Evolutionary conservation across 2,329 filamentous ascomycete genomes (phyloP).

Genomic region (Aspergillus sp.): DNA sequence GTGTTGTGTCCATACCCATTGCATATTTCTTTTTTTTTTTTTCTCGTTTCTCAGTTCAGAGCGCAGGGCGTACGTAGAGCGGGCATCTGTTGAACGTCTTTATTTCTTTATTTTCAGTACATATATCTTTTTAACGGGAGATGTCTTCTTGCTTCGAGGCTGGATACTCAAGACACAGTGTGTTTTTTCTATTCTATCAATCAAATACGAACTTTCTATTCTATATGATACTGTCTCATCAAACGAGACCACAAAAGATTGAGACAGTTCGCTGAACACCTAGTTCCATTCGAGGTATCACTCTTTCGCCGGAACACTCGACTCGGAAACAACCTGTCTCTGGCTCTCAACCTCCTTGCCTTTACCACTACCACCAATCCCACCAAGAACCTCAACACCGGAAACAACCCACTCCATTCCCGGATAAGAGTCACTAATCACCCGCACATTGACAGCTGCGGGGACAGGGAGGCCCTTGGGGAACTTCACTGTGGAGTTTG

Average conservation of each 20-base stretch:
- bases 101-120: neutral
- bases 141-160: too few relatives aligned
- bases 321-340: slow-evolving; percentile 17
- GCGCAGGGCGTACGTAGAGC: neutral
- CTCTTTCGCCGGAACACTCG: neutral
- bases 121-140: neutral
- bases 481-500: slow-evolving; percentile 35
- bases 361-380: neutral
- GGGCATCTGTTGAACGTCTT: neutral
- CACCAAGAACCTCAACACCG: slow-evolving; percentile 48
- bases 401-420: slow-evolving; percentile 65
- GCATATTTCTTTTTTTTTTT: neutral
- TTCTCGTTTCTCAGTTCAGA: neutral
- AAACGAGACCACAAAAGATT: too few relatives aligned
- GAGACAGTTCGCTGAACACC: too few relatives aligned
- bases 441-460: slow-evolving; percentile 67
- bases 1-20: neutral
- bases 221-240: neutral
- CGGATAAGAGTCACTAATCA: slow-evolving; percentile 85
- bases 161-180: neutral
- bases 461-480: slow-evolving; percentile 21
- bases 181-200: neutral
- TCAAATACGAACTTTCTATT: neutral
- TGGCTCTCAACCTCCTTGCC: neutral
- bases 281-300: neutral